Base-by-base conservation (phyloP, 768 basidiomycete species). In the Clitopilus passeckerianus region DNA sequence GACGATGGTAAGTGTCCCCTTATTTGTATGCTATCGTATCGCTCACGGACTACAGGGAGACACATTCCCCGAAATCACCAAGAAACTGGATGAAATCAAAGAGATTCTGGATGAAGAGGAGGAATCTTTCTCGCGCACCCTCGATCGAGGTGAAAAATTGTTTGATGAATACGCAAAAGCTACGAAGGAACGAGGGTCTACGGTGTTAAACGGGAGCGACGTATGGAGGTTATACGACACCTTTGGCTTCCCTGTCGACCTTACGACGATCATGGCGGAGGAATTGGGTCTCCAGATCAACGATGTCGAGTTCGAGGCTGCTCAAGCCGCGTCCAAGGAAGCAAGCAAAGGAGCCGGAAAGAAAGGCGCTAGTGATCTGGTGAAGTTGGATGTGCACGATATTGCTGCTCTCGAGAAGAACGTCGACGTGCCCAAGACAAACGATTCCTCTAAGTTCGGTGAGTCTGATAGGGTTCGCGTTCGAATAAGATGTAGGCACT, bases 151-250 rank as follows among this genome's bases (percentile, higher is more conserved):
- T 33, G 97, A 99, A 77, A 93, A 88, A 68, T 80, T 98, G 5
- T 99, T 98, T 71, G 93, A 95, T 57, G 86, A 91, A 65, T 97
- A 93, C 71, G 91, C 90, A 20, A 68, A 77, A 24, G 79, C 82
- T 33, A 86, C 95, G 8, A 79, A 79, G 63, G 81, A 86, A 57
- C 75, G 80, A 53, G 87, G 86, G 7, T 66, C 74, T 5, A 87
- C 77, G 37, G 83, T 86, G 64, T 85, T 99, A 30, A 86, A 78
- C 60, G 97, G 97, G 23, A 90, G 88, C 65, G 96, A 99, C 67
- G 93, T 98, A 34, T 99, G 97, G 97, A 84, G 92, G 24, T 74
- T 99, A 55, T 98, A 98, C 70, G 97, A 99, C 70, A 98, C 97
- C 1, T 99, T 91, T 69, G 97, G 97, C 55, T 99, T 99, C 78